These are phyloP conservation scores for Cyamopsis tetragonoloba DNA, from an alignment of 306 rosid genomes.

Conservation along the genomic window DNA sequence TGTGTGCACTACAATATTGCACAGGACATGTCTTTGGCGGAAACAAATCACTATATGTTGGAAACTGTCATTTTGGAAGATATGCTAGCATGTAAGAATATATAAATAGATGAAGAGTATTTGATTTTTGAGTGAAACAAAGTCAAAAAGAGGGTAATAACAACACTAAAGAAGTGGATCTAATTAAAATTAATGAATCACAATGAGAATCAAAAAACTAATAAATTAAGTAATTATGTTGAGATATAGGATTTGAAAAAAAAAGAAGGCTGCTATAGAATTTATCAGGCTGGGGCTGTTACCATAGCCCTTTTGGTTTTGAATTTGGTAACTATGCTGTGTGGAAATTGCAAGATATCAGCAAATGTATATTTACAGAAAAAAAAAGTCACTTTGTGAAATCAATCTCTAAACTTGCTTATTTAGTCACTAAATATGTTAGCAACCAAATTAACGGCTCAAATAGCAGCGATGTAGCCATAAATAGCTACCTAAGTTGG, in stretches of 20 bases:
- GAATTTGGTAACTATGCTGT: neutral
- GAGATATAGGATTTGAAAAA: neutral
- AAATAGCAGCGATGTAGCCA: too few relatives aligned
- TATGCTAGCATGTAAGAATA: neutral
- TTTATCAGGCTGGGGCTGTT: neutral
- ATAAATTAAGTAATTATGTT: neutral
- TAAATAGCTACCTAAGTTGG: too few relatives aligned
- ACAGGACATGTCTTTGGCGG: neutral
- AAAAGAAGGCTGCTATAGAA: neutral
- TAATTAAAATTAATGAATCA: neutral
- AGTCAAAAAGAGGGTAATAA: neutral
- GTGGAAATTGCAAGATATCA: too few relatives aligned
- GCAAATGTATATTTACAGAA: too few relatives aligned
- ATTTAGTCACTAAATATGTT: too few relatives aligned
- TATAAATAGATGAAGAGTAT: neutral
- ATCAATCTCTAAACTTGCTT: too few relatives aligned
- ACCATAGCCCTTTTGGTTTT: conserved; percentile 13
- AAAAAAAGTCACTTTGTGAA: too few relatives aligned
- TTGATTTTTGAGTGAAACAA: neutral
- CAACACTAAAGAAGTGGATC: neutral
- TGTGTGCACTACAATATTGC: neutral
- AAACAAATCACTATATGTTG: neutral
- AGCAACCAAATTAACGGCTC: too few relatives aligned
- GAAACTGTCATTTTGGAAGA: neutral
- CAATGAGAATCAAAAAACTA: neutral